Evolutionary conservation across 345 rosid genomes (phyloP), one percentile per base, ranked within the genome.

Genomic region (Bruguiera gymnorhiza): DNA sequence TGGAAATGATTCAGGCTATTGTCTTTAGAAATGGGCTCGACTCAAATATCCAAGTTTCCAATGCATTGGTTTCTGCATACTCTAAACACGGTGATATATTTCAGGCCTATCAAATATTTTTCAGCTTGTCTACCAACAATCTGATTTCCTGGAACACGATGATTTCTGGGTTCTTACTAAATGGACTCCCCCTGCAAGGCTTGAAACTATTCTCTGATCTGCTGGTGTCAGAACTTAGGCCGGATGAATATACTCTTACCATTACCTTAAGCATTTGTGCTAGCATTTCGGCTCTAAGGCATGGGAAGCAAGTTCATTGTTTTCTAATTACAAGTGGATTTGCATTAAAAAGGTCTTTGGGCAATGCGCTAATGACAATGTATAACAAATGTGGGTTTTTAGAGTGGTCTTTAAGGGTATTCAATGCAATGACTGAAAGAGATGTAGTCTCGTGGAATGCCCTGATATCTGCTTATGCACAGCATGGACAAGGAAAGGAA

Each of bases 391-490:
- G 96, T n/a, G 93, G 96, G 36, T 54, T 76, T 67, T 55, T 83
- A 57, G 71, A 78, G 63, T 83, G 81, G 75, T 84, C 93, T 65
- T 71, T 76, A 62, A 67, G 63, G 71, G 89, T 85, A 58, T 89
- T 92, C 71, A 67, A 62, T 65, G 61, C 69, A 62, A 83, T 92
- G 84, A 69, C 54, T 62, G 73, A 66, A 72, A 87, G 79, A 69
- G 92, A 92, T 55, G 51, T 72, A 18, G 79, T 92, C 55, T 78
- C 97, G 21, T 91, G 97, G 93, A 91, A 89, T 54, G 81, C 96
- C 51, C 62, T 86, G 55, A 82, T 89, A 75, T 91, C 92, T 37
- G 88, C 92, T 43, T 84, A 79, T 48, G 83, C 90, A 1, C 88
- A 89, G 67, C 92, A 92, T 61, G 96, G 97, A 19, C 72, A 82